A percentile compares a stretch with the other conserved stretches of the same genome.
Conservation (phyloP, 164 flowering plant genomes). For the Magnolia officinalis region DNA sequence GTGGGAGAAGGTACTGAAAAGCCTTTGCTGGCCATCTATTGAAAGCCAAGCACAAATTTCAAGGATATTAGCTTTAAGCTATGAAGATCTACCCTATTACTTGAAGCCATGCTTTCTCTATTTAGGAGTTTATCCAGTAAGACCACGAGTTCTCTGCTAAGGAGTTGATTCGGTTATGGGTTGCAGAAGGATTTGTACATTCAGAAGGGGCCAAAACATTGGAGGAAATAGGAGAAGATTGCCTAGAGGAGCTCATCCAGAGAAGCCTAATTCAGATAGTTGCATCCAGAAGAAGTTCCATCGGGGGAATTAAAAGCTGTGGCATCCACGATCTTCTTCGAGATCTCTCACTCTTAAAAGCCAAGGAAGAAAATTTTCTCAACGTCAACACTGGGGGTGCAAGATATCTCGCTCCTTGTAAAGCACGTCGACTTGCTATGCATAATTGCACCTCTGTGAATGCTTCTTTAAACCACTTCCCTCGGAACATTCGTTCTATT, state of each 20-base stretch:
- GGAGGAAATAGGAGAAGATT: constrained; percentile 3
- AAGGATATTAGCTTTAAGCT: background rate
- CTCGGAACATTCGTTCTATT: background rate
- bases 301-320: background rate
- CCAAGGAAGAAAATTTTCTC: background rate
- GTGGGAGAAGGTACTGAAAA: background rate
- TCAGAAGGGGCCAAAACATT: background rate
- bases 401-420: background rate
- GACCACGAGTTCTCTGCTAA: background rate
- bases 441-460: background rate
- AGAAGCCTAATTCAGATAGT: background rate
- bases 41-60: background rate
- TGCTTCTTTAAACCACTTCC: background rate
- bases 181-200: background rate
- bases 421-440: background rate
- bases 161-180: background rate
- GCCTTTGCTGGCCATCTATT: background rate
- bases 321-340: background rate
- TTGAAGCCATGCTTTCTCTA: background rate
- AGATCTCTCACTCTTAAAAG: background rate
- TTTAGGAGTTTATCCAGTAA: background rate
- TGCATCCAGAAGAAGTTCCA: background rate
- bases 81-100: background rate
- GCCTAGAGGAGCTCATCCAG: background rate
- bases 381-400: background rate